A percentile compares a stretch with the other conserved stretches of the same genome.
Evolutionary conservation across 208 protist species (phyloP).

Genomic region (Leishmania major): DNA sequence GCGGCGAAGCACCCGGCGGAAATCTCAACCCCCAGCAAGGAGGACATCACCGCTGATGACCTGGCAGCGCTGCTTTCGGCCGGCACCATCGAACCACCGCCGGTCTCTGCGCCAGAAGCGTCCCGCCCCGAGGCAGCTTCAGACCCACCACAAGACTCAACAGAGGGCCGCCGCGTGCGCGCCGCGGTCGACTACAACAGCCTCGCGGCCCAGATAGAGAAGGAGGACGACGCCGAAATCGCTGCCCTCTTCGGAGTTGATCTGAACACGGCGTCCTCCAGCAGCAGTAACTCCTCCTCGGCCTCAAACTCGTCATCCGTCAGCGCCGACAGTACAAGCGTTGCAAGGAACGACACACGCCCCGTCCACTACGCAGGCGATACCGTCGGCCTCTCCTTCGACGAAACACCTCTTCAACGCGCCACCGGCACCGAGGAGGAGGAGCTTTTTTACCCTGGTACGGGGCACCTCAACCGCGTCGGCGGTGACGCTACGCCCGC

Average conservation of each 20-base stretch:
- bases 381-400: constrained; percentile 56
- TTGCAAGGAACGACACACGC: background rate
- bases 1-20: constrained; percentile 1
- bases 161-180: constrained; percentile 21
- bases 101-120: background rate
- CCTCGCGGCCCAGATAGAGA: constrained; percentile 55
- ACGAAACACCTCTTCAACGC: constrained; percentile 22
- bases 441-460: constrained; percentile 93
- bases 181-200: constrained; percentile 67
- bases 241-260: constrained; percentile 56
- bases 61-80: background rate
- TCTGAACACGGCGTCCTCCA: constrained; percentile 21
- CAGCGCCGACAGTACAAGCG: background rate
- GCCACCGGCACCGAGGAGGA: constrained; percentile 8
- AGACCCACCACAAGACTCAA: background rate
- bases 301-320: background rate
- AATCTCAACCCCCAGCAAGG: constrained; percentile 28
- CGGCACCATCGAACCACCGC: background rate
- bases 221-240: constrained; percentile 46
- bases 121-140: background rate
- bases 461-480: constrained; percentile 72
- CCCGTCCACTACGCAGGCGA: constrained; percentile 39
- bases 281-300: constrained; percentile 1
- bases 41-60: constrained; percentile 16
- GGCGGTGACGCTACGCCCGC: constrained; percentile 50